Evolutionary conservation across 371 early-diverging fungal species (phyloP).

Genomic region (Zancudomyces culisetae): DNA sequence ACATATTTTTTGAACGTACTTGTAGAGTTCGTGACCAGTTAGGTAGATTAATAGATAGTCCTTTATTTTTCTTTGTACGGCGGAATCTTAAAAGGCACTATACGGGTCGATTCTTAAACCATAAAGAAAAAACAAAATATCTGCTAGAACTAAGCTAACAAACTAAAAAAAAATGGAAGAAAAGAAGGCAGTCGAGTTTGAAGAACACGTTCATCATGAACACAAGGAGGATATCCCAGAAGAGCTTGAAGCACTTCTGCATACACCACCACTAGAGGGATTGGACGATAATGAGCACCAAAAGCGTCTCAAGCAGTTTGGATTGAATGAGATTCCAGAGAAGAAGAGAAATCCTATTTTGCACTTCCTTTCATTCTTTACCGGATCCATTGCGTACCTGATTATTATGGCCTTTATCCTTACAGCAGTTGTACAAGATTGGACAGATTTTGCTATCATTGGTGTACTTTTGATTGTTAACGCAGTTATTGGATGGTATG

Average conservation of each 20-base stretch:
- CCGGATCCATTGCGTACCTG: constrained; percentile 72
- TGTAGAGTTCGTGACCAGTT: too few relatives aligned
- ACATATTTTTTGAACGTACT: too few relatives aligned
- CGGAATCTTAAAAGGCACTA: too few relatives aligned
- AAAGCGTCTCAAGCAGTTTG: constrained; percentile 41
- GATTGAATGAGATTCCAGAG: constrained; percentile 57
- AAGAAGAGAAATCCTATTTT: constrained; percentile 60
- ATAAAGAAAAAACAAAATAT: too few relatives aligned
- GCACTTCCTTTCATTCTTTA: constrained; percentile 76
- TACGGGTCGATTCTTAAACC: too few relatives aligned
- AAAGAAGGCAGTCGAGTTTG: constrained; percentile 21
- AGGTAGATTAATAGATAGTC: too few relatives aligned
- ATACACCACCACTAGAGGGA: constrained; percentile 45
- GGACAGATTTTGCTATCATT: constrained; percentile 76
- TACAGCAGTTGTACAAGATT: constrained; percentile 48
- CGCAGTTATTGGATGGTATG: constrained; percentile 72
- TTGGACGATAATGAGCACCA: constrained; percentile 33
- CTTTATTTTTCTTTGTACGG: too few relatives aligned
- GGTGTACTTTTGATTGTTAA: constrained; percentile 62
- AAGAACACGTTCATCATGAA: constrained; percentile 41
- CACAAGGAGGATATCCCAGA: constrained; percentile 43
- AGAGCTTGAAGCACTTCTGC: constrained; percentile 44
- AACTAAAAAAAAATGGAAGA: constrained; percentile 4
- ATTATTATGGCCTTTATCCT: constrained; percentile 62
- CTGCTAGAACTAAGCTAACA: too few relatives aligned